A percentile compares a stretch with the other conserved stretches of the same genome.
phyloP scores from a whole-genome alignment of 345 rosid genomes.

The Gossypium bickii region DNA sequence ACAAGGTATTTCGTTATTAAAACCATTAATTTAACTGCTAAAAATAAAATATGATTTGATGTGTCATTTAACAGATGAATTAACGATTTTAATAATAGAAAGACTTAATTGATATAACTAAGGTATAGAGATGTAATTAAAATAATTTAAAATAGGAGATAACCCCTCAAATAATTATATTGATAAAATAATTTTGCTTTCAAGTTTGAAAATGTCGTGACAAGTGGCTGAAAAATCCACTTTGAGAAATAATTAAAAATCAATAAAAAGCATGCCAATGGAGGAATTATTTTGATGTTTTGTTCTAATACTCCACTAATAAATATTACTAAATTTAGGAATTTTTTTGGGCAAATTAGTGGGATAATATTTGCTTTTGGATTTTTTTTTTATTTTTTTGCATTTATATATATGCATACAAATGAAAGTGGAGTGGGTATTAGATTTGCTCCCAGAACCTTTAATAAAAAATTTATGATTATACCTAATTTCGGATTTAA shows the following conservation, averaged over 20 bases:
- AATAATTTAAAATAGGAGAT: too few species aligned
- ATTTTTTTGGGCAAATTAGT: neutral
- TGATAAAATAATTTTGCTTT: too few species aligned
- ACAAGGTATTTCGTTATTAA: too few species aligned
- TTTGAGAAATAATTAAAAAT: neutral
- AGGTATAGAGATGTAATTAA: too few species aligned
- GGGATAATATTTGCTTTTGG: neutral
- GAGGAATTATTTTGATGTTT: neutral
- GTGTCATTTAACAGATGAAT: too few species aligned
- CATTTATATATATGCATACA: neutral
- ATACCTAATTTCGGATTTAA: too few species aligned
- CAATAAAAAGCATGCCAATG: neutral
- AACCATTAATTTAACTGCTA: too few species aligned
- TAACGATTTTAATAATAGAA: too few species aligned
- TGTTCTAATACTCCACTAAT: neutral
- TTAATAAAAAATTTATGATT: neutral
- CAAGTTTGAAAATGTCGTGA: too few species aligned
- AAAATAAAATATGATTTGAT: too few species aligned
- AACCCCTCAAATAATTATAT: too few species aligned
- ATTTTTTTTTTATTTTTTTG: neutral
- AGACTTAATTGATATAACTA: too few species aligned
- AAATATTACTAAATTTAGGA: neutral
- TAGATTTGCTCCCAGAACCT: neutral
- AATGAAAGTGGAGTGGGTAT: neutral
- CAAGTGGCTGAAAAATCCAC: neutral